Conservation (phyloP, 179 eudicot species). For the Beta lomatogona region DNA sequence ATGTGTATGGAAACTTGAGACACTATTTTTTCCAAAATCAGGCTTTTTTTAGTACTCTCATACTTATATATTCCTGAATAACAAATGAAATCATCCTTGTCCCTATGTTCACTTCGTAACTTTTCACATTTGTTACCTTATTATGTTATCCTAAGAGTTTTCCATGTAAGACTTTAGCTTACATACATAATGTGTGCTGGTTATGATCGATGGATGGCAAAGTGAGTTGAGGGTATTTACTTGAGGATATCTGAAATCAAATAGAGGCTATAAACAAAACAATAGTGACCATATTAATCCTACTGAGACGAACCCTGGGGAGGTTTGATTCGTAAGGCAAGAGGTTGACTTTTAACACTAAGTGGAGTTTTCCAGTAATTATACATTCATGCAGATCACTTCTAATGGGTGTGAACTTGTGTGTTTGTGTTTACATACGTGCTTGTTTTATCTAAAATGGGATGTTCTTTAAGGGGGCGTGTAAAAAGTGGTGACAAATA, state of each 20-base stretch:
- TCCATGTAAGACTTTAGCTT: background rate
- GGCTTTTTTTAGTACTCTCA: no score
- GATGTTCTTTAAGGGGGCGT: background rate
- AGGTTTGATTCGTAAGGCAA: background rate
- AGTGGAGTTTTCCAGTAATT: background rate
- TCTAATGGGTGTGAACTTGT: background rate
- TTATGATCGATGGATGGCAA: background rate
- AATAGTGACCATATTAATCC: background rate
- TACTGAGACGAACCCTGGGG: background rate
- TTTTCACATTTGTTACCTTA: background rate
- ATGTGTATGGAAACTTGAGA: background rate
- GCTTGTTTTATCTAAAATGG: background rate
- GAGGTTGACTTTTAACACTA: background rate
- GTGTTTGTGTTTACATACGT: background rate
- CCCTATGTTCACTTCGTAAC: background rate
- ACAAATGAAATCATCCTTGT: background rate
- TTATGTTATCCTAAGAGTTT: background rate
- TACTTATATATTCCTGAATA: no score
- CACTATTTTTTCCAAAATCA: background rate
- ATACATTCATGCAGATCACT: background rate
- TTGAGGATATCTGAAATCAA: background rate
- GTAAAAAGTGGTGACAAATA: background rate
- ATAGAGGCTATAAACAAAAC: background rate
- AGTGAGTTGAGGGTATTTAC: background rate
- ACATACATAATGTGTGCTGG: background rate